These are phyloP conservation scores for Monosporascus sp. DNA, from an alignment of 2,329 filamentous ascomycete genomes.

Conservation along the genomic window DNA sequence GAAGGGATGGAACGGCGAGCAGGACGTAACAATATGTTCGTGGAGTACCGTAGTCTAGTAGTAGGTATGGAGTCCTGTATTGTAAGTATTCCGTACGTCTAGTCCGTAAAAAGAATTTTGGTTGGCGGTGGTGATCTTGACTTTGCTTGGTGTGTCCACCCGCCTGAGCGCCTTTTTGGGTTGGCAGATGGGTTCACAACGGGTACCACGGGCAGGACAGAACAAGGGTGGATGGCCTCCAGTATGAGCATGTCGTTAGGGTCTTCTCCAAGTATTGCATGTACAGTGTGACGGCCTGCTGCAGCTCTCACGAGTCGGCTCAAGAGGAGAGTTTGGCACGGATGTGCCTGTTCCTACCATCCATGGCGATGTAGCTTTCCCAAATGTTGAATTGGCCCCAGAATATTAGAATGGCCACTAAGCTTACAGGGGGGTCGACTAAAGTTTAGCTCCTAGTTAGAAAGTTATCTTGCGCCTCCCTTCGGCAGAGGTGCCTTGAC, in stretches of 20 bases:
- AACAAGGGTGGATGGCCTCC: not conserved
- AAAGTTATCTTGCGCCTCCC: not conserved
- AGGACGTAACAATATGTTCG: not conserved
- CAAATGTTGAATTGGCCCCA: conserved; percentile 27
- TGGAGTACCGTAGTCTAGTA: not conserved
- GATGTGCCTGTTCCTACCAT: not conserved
- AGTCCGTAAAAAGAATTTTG: not conserved
- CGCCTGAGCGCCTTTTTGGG: not conserved
- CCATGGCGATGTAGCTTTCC: conserved; percentile 18
- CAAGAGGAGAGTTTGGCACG: not conserved
- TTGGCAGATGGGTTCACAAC: too few relatives aligned
- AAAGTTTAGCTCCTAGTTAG: not conserved
- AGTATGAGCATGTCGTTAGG: too few relatives aligned
- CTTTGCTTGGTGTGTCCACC: not conserved
- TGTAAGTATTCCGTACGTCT: not conserved
- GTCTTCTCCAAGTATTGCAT: not conserved
- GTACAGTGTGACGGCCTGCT: too few relatives aligned
- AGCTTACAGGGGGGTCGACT: not conserved
- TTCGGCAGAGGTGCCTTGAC: too few relatives aligned
- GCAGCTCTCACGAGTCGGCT: too few relatives aligned
- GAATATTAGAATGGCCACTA: conserved; percentile 2
- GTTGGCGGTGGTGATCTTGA: not conserved
- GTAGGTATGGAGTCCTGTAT: not conserved
- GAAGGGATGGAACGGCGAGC: not conserved
- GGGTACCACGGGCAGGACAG: too few relatives aligned